Conservation (phyloP, 1,284 basidiomycete genomes). For the Pseudozyma thailandica region DNA sequence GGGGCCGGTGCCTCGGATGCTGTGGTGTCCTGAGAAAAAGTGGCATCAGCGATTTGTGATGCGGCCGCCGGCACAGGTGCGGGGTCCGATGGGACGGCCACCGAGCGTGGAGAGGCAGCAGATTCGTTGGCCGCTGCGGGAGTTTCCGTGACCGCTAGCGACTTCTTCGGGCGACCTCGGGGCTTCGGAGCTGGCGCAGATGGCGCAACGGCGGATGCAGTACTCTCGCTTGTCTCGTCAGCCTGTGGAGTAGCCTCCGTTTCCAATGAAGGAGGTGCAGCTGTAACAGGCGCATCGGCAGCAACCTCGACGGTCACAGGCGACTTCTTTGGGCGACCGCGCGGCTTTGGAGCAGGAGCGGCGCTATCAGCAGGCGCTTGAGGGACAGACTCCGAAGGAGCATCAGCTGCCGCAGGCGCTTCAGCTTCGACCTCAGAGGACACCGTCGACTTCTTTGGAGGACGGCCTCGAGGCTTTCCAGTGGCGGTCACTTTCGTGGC, state of each 20-base stretch:
- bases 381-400: too few species aligned
- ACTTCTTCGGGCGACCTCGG: conserved; percentile 22
- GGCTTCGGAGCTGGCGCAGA: neutral
- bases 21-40: neutral
- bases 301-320: neutral
- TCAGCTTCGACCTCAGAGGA: too few species aligned
- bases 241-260: neutral
- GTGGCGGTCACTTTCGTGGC: conserved; percentile 1
- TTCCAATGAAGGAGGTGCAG: neutral
- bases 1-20: neutral
- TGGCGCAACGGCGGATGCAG: too few species aligned
- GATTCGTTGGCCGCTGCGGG: neutral
- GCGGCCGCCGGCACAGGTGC: too few species aligned
- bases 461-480: conserved; percentile 4
- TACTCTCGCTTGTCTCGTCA: too few species aligned
- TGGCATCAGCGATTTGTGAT: too few species aligned
- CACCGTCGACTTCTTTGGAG: conserved; percentile 1
- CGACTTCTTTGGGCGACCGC: neutral
- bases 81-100: too few species aligned
- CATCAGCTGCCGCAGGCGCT: too few species aligned
- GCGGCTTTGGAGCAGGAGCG: neutral
- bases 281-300: neutral
- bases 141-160: neutral
- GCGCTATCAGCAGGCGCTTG: neutral
- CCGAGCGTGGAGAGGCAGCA: too few species aligned